These are phyloP conservation scores for Adansonia grandidieri DNA, from an alignment of 441 rosid genomes.

Conservation along the genomic window DNA sequence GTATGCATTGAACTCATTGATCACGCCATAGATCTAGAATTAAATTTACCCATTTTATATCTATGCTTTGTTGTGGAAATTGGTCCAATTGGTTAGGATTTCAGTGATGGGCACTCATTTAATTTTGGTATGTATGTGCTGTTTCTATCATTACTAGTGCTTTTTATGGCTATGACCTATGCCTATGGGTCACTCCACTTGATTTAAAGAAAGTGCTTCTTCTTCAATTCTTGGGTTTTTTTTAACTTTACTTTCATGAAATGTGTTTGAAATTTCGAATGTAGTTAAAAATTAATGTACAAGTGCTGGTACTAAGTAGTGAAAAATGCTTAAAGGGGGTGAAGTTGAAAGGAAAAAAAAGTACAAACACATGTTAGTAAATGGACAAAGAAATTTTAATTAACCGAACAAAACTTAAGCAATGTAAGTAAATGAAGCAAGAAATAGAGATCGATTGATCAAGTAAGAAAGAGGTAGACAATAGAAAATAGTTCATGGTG, in stretches of 20 bases:
- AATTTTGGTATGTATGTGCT: conserved; percentile 18
- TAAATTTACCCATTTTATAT: background rate
- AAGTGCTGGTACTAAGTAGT: background rate
- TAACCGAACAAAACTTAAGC: no score
- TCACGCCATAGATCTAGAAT: background rate
- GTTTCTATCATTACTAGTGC: conserved; percentile 2
- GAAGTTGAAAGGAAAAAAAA: no score
- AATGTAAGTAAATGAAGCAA: no score
- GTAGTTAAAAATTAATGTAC: background rate
- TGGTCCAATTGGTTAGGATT: conserved; percentile 10
- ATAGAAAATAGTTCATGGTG: no score
- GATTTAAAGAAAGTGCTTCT: background rate
- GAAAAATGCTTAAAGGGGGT: no score
- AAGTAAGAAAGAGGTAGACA: no score
- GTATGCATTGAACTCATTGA: background rate
- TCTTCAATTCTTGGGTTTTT: background rate
- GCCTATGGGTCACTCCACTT: conserved; percentile 11
- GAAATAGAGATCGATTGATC: no score
- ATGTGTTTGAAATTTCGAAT: background rate
- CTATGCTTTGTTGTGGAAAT: background rate
- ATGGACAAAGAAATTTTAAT: no score
- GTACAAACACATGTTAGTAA: no score
- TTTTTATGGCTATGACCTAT: background rate
- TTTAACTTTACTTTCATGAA: background rate
- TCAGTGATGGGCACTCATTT: conserved; percentile 17